Conservation (phyloP, 768 basidiomycete species). For the Mycena albidolilacea region DNA sequence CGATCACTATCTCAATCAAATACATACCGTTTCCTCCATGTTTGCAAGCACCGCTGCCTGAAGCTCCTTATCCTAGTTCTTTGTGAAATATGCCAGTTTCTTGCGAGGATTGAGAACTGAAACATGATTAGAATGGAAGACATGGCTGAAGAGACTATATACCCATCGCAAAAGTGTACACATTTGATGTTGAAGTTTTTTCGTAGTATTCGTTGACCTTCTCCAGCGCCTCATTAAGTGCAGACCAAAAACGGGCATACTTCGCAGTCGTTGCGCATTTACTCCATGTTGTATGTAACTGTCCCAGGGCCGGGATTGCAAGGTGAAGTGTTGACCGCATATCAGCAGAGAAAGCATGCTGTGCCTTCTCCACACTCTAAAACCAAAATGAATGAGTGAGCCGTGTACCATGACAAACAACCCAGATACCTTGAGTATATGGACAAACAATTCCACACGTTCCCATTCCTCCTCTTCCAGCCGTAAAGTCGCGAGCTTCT, state of each 20-base stretch:
- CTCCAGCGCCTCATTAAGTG: slow-evolving; percentile 38
- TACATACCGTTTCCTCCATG: not conserved
- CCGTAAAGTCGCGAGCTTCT: not conserved
- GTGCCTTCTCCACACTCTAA: not conserved
- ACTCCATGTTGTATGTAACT: not conserved
- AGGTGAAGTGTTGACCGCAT: not conserved
- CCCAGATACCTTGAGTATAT: not conserved
- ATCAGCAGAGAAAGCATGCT: not conserved
- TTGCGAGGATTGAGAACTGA: not conserved
- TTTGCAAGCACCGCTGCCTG: not conserved
- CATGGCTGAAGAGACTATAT: not conserved
- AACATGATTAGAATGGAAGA: not conserved
- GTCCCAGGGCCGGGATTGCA: not conserved
- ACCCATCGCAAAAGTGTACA: slow-evolving; percentile 47
- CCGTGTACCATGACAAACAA: not conserved
- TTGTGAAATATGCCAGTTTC: not conserved
- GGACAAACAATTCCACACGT: not conserved
- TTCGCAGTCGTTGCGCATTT: not conserved
- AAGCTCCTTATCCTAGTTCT: not conserved
- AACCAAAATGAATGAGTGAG: not conserved
- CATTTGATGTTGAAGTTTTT: slow-evolving; percentile 45
- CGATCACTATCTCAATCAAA: not conserved
- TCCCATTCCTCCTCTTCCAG: not conserved
- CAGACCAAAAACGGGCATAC: slow-evolving; percentile 31
- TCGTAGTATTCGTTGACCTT: slow-evolving; percentile 47